Conservation (phyloP, 306 rosid species). For the Cucurbita maxima region DNA sequence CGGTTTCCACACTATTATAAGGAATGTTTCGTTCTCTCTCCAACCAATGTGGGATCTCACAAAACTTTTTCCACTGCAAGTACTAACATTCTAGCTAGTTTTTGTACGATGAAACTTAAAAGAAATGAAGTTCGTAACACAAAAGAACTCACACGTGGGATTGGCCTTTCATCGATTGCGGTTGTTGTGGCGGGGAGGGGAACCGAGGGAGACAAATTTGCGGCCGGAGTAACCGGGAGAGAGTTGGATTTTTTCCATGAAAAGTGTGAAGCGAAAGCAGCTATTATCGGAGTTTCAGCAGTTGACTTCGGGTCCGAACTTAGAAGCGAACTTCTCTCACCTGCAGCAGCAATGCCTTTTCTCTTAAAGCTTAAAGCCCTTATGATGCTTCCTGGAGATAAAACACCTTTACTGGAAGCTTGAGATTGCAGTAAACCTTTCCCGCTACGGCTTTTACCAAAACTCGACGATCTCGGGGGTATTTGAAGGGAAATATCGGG, state of each 20-base stretch:
- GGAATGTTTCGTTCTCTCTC: no score
- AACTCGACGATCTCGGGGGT: conserved; percentile 61
- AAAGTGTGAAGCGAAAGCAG: conserved; percentile 27
- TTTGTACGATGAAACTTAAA: background rate
- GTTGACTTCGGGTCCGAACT: conserved; percentile 33
- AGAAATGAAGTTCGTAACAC: conserved; percentile 3
- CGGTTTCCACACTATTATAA: no score
- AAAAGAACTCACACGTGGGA: conserved; percentile 38
- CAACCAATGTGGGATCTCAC: no score
- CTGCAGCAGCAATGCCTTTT: conserved; percentile 36
- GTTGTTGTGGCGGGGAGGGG: conserved; percentile 63
- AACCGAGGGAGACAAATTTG: conserved; percentile 53
- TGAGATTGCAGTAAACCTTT: conserved; percentile 59
- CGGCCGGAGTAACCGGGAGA: conserved; percentile 66
- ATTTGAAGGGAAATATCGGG: conserved; percentile 93
- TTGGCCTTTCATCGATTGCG: conserved; percentile 38
- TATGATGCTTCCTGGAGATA: conserved; percentile 47
- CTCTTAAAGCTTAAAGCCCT: conserved; percentile 80
- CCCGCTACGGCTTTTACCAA: conserved; percentile 38
- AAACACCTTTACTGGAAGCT: conserved; percentile 42
- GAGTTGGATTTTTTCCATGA: conserved; percentile 71
- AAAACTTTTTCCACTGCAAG: background rate
- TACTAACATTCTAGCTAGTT: background rate
- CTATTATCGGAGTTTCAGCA: conserved; percentile 37
- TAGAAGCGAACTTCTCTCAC: conserved; percentile 80